phyloP scores from a whole-genome alignment of 257 asterid genomes.

The Solanum virginianum region DNA sequence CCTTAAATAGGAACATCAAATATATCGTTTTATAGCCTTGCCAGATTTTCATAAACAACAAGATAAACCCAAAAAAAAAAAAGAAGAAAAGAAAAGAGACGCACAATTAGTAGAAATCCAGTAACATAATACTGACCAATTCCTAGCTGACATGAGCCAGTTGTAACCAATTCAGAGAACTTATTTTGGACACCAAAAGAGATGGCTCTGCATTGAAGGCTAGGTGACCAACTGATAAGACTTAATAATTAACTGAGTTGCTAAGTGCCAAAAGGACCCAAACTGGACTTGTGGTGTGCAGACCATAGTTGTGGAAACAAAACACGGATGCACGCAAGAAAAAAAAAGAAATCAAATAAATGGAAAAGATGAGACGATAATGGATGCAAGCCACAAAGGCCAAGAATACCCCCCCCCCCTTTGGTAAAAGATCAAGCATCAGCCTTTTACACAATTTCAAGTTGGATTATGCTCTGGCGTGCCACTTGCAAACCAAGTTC shows the following conservation, averaged over 20 bases:
- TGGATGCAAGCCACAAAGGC: background rate
- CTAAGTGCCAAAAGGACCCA: background rate
- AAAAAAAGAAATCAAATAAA: background rate
- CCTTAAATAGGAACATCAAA: background rate
- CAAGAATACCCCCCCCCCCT: no score
- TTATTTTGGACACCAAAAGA: background rate
- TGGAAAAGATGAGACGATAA: background rate
- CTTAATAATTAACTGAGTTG: background rate
- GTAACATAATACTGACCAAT: background rate
- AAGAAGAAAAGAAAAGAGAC: background rate
- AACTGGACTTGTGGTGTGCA: background rate
- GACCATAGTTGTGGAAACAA: background rate
- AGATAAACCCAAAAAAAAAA: background rate
- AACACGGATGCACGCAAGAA: background rate
- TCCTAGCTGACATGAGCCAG: background rate
- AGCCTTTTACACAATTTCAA: background rate
- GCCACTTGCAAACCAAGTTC: background rate
- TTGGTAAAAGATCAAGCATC: background rate
- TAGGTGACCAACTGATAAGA: background rate
- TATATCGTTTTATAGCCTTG: background rate
- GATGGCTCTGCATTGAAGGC: background rate
- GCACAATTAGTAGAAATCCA: background rate
- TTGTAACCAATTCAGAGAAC: background rate
- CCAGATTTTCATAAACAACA: background rate
- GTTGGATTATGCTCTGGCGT: background rate